Conservation (phyloP, 108 stramenopile genomes). For the Cyclotella atomus region DNA sequence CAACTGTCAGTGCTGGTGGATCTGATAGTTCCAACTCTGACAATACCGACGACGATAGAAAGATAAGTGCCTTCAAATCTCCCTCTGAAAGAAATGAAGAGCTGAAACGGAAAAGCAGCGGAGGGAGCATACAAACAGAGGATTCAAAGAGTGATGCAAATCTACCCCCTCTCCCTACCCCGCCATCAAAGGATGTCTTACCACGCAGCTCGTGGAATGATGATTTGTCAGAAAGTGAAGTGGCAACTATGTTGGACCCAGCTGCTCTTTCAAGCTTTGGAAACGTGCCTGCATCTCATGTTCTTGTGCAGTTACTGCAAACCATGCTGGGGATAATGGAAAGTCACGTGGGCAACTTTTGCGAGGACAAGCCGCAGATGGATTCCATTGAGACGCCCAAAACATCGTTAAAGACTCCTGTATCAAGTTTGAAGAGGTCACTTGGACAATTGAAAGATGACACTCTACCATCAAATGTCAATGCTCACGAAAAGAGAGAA, state of each 20-base stretch:
- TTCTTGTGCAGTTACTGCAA: conserved; percentile 62
- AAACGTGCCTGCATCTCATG: conserved; percentile 66
- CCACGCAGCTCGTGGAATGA: conserved; percentile 10
- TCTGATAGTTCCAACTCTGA: conserved; percentile 36
- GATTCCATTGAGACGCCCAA: no score
- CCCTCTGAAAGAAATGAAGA: not conserved
- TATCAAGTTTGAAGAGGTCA: conserved; percentile 10
- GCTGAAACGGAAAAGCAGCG: not conserved
- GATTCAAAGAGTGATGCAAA: not conserved
- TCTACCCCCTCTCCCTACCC: conserved; percentile 39
- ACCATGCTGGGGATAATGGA: conserved; percentile 47
- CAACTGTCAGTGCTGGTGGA: conserved; percentile 18
- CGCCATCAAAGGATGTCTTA: conserved; percentile 30
- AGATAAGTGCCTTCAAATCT: conserved; percentile 14
- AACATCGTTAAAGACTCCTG: conserved; percentile 1
- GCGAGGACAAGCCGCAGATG: no score
- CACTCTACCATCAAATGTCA: not conserved
- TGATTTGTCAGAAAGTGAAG: conserved; percentile 11
- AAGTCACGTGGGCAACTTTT: conserved; percentile 1
- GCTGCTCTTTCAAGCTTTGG: conserved; percentile 64
- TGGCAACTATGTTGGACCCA: conserved; percentile 62
- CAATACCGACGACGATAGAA: conserved; percentile 11
- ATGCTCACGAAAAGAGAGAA: not conserved
- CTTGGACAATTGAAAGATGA: not conserved
- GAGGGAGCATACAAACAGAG: not conserved